Evolutionary conservation across 331 rosid genomes (phyloP).

Genomic region (Malus hybrid): DNA sequence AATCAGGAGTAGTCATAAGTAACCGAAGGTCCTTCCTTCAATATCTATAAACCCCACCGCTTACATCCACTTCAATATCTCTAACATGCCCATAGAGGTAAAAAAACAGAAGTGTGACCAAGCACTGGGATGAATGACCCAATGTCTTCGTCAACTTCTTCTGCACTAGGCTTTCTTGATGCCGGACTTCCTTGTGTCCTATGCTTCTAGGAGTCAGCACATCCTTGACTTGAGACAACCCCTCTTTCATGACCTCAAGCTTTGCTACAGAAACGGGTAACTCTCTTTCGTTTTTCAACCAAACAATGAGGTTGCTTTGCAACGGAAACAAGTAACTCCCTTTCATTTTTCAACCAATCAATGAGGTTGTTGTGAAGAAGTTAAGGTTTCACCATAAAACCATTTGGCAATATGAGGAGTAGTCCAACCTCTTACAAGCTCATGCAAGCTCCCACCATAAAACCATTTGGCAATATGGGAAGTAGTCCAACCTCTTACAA

Average conservation of each 20-base stretch:
- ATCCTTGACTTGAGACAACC: slow-evolving; percentile 66
- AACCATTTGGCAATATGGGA: too few species aligned
- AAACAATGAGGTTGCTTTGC: slow-evolving; percentile 1
- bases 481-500: too few species aligned
- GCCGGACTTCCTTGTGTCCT: slow-evolving; percentile 62
- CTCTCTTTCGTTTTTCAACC: slow-evolving; percentile 39
- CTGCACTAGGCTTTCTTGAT: slow-evolving; percentile 53
- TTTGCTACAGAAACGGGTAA: slow-evolving; percentile 38
- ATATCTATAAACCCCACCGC: slow-evolving; percentile 41
- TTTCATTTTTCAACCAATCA: too few species aligned
- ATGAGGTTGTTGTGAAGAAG: too few species aligned
- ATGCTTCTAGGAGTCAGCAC: slow-evolving; percentile 34
- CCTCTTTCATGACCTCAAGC: slow-evolving; percentile 77
- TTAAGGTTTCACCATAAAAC: too few species aligned
- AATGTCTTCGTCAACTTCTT: slow-evolving; percentile 71
- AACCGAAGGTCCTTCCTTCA: too few species aligned
- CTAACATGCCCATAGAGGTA: slow-evolving; percentile 59
- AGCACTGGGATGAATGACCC: slow-evolving; percentile 75
- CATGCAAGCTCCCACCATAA: too few species aligned
- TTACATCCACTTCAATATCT: slow-evolving; percentile 12
- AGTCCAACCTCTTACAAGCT: too few species aligned
- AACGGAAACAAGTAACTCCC: too few species aligned
- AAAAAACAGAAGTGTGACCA: slow-evolving; percentile 61
- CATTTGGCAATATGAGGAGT: too few species aligned
- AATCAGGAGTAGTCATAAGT: too few species aligned